Percentiles rank a stretch among this genome's conserved stretches.
Evolutionary conservation across 2,329 filamentous ascomycete genomes (phyloP).

Genomic region (Raffaelea deltoideospora): DNA sequence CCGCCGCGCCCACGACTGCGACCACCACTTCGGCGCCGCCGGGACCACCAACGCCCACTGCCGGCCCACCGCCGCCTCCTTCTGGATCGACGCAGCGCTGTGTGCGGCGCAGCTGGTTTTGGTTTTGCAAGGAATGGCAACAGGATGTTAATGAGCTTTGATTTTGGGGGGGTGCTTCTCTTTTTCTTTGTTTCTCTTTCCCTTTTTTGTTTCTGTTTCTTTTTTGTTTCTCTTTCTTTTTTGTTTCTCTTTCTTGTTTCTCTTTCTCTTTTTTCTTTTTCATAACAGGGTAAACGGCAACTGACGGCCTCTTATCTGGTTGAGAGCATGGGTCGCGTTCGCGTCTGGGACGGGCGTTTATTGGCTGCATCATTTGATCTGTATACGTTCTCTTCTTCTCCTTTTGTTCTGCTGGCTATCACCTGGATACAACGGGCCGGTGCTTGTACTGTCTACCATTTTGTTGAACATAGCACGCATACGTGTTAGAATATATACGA

Average conservation of each 20-base stretch:
- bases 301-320: too few relatives aligned
- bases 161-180: not conserved
- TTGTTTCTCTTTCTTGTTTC: not conserved
- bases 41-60: slow-evolving; percentile 14
- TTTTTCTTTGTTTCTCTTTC: not conserved
- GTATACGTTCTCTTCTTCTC: too few relatives aligned
- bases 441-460: too few relatives aligned
- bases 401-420: too few relatives aligned
- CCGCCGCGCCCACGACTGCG: not conserved
- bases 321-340: too few relatives aligned
- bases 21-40: slow-evolving; percentile 9
- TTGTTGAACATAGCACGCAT: too few relatives aligned
- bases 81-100: slow-evolving; percentile 16
- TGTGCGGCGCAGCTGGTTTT: slow-evolving; percentile 23
- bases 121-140: slow-evolving; percentile 24
- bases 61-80: slow-evolving; percentile 14
- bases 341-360: too few relatives aligned
- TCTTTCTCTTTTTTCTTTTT: not conserved
- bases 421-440: too few relatives aligned
- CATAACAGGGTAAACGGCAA: too few relatives aligned
- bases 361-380: too few relatives aligned
- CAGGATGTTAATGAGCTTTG: slow-evolving; percentile 11
- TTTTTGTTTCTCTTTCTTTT: slow-evolving; percentile 1
- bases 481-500: too few relatives aligned
- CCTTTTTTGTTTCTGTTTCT: not conserved